Conservation (phyloP, 495 filamentous ascomycete genomes). For the Friedmanniomyces simplex region DNA sequence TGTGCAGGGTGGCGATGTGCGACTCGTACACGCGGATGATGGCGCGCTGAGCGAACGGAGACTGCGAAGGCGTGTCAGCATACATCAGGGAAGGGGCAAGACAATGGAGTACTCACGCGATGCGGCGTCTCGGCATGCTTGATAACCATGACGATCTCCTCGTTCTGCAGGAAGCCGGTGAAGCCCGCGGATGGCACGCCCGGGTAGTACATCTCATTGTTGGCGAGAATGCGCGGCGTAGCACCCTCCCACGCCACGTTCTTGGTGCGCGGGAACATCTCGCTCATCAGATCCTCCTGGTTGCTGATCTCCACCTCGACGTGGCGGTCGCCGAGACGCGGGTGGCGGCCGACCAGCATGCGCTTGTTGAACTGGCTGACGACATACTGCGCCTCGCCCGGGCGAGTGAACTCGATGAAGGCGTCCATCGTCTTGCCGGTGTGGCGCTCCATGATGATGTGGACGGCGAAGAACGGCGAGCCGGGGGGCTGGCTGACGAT, state of each 20-base stretch:
- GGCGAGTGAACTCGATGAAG: slow-evolving; percentile 55
- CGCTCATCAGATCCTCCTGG: slow-evolving; percentile 52
- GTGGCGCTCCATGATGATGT: slow-evolving; percentile 75
- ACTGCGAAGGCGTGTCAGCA: slow-evolving; percentile 34
- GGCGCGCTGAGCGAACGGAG: slow-evolving; percentile 52
- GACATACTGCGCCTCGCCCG: slow-evolving; percentile 43
- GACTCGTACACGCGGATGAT: slow-evolving; percentile 66
- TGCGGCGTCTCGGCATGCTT: slow-evolving; percentile 59
- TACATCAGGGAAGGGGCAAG: background rate
- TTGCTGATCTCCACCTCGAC: slow-evolving; percentile 52
- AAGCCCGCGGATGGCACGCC: slow-evolving; percentile 41
- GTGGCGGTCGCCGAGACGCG: slow-evolving; percentile 53
- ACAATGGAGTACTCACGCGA: slow-evolving; percentile 43
- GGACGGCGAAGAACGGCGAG: slow-evolving; percentile 43
- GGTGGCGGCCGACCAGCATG: slow-evolving; percentile 33
- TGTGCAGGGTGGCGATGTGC: slow-evolving; percentile 62
- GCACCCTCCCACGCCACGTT: slow-evolving; percentile 50
- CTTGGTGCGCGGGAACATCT: slow-evolving; percentile 57
- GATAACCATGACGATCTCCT: slow-evolving; percentile 57
- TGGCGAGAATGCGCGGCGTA: slow-evolving; percentile 31
- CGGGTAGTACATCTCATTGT: slow-evolving; percentile 42
- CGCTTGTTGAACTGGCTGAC: slow-evolving; percentile 39
- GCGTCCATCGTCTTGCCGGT: slow-evolving; percentile 70
- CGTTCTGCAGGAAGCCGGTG: slow-evolving; percentile 55
- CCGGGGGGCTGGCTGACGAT: slow-evolving; percentile 44